Evolutionary conservation across 108 stramenopile genomes (phyloP).

Genomic region (Skeletonema tropicum): DNA sequence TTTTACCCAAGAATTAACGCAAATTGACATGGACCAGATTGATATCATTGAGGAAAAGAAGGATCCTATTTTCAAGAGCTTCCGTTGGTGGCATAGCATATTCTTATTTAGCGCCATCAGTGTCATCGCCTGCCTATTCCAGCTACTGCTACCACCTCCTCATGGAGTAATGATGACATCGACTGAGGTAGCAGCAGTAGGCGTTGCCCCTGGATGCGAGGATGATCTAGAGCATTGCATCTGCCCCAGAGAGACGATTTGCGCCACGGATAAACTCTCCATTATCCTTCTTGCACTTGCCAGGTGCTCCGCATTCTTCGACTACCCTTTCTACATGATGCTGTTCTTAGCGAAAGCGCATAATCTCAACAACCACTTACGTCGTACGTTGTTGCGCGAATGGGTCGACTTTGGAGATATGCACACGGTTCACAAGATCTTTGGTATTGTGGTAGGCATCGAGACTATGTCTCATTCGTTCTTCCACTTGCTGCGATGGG

Average conservation of each 20-base stretch:
- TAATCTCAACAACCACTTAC: constrained; percentile 29
- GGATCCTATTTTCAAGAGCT: no score
- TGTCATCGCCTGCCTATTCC: constrained; percentile 11
- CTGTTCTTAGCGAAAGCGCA: constrained; percentile 26
- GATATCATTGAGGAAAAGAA: no score
- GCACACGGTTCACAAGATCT: constrained; percentile 26
- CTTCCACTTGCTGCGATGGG: constrained; percentile 30
- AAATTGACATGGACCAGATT: no score
- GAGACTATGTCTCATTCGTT: constrained; percentile 20
- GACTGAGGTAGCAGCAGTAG: constrained; percentile 7
- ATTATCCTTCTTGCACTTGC: constrained; percentile 26
- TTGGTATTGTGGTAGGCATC: constrained; percentile 26
- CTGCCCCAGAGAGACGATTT: constrained; percentile 36
- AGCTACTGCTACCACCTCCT: constrained; percentile 20
- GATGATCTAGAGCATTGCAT: constrained; percentile 13
- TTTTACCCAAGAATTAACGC: no score
- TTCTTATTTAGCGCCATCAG: constrained; percentile 19
- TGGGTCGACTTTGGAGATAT: constrained; percentile 24
- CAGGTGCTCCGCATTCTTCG: constrained; percentile 27
- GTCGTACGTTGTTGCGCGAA: constrained; percentile 15
- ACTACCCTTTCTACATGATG: constrained; percentile 38
- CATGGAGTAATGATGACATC: constrained; percentile 22
- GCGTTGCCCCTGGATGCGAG: constrained; percentile 14
- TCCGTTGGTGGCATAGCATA: background rate
- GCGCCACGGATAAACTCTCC: constrained; percentile 9